Evolutionary conservation across 257 asterid genomes (phyloP).

Genomic region (Penstemon davidsonii): DNA sequence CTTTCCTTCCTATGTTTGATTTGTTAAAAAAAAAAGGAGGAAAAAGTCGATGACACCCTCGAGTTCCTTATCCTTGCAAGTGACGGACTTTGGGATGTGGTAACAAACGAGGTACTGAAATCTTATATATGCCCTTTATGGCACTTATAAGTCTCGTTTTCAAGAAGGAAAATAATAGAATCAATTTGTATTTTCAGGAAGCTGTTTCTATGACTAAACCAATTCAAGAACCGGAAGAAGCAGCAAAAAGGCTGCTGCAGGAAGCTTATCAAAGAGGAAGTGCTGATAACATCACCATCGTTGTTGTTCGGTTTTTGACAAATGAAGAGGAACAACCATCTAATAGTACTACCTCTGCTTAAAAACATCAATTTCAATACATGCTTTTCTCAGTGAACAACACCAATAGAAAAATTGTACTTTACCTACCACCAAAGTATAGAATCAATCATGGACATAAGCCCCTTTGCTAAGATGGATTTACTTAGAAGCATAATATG

Average conservation of each 20-base stretch:
- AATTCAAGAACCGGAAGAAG: conserved; percentile 83
- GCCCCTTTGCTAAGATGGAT: conserved; percentile 14
- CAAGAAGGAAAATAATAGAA: neutral
- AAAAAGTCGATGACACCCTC: conserved; percentile 72
- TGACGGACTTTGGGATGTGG: conserved; percentile 96
- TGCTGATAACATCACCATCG: conserved; percentile 81
- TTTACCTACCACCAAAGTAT: conserved; percentile 25
- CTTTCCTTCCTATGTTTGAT: neutral
- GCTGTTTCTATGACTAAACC: conserved; percentile 87
- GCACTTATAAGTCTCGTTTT: neutral
- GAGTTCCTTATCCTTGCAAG: conserved; percentile 96
- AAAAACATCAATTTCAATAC: conserved; percentile 24
- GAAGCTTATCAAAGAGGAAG: conserved; percentile 93
- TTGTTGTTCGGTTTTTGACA: conserved; percentile 73
- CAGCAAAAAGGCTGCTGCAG: conserved; percentile 83
- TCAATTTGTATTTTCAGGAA: conserved; percentile 46
- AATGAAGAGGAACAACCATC: conserved; percentile 48
- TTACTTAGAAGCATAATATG: neutral
- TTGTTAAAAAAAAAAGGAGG: conserved; percentile 52
- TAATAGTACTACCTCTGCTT: conserved; percentile 35
- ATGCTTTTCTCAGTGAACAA: no score
- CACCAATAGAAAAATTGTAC: conserved; percentile 28
- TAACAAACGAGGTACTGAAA: conserved; percentile 68
- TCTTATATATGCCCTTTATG: neutral
- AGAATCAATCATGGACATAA: conserved; percentile 26